These are phyloP conservation scores for Geopyxis carbonaria DNA, from an alignment of 495 filamentous ascomycete genomes.

Conservation along the genomic window DNA sequence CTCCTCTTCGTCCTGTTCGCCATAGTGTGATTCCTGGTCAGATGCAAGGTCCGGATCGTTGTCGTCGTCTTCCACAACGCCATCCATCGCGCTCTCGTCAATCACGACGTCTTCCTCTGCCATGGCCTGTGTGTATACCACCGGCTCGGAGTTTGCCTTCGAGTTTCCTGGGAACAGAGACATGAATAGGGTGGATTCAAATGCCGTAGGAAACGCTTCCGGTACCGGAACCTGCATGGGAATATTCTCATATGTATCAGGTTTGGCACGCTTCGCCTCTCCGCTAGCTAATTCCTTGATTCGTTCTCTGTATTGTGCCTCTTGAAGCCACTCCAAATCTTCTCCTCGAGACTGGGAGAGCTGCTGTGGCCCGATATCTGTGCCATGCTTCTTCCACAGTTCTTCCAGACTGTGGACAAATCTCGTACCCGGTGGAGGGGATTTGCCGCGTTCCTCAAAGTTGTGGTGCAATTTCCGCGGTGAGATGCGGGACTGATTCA, in stretches of 20 bases:
- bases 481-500: constrained; percentile 59
- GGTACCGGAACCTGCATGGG: too few species aligned
- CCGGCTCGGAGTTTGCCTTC: too few species aligned
- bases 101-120: too few species aligned
- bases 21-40: neutral
- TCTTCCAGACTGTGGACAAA: constrained; percentile 76
- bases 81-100: too few species aligned
- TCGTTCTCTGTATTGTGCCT: neutral
- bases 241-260: too few species aligned
- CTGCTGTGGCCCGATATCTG: neutral
- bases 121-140: too few species aligned
- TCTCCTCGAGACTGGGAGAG: too few species aligned
- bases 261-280: neutral
- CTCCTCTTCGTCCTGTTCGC: neutral
- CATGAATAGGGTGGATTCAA: too few species aligned
- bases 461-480: constrained; percentile 69
- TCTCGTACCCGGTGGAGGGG: constrained; percentile 49
- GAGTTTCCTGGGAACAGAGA: too few species aligned
- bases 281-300: neutral
- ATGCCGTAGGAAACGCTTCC: too few species aligned
- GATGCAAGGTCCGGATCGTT: constrained; percentile 1
- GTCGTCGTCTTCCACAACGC: constrained; percentile 22
- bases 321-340: neutral
- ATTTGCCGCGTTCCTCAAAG: constrained; percentile 58
- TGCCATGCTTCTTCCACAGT: constrained; percentile 55